A percentile compares a stretch with the other conserved stretches of the same genome.
phyloP scores from a whole-genome alignment of 2,329 filamentous ascomycete species.

The Venturia asperata region DNA sequence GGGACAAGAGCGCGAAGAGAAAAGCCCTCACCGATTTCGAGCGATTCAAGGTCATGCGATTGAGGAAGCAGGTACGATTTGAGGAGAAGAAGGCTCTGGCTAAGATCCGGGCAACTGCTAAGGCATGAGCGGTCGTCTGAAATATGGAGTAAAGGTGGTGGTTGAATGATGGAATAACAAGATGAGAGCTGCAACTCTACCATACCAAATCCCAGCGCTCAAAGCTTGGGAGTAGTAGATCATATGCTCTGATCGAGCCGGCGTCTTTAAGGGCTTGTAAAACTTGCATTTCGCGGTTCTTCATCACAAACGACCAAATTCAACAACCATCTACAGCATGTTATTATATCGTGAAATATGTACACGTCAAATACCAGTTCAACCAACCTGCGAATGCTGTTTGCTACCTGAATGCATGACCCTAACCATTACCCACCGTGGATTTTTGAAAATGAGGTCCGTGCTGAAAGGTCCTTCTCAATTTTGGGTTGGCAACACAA shows the following conservation, averaged over 20 bases:
- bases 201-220: not conserved
- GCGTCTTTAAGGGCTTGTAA: slow-evolving; percentile 12
- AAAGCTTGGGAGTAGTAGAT: not conserved
- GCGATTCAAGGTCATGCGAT: slow-evolving; percentile 98
- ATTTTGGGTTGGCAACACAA: slow-evolving; percentile 6
- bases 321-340: slow-evolving; percentile 18
- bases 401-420: not conserved
- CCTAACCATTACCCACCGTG: not conserved
- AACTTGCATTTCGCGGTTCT: slow-evolving; percentile 11
- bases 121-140: slow-evolving; percentile 23
- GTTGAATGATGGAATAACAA: not conserved
- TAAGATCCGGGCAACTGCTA: slow-evolving; percentile 67
- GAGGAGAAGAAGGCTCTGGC: slow-evolving; percentile 94
- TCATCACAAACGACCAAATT: slow-evolving; percentile 6
- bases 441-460: not conserved
- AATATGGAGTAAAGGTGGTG: not conserved
- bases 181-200: slow-evolving; percentile 2
- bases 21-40: slow-evolving; percentile 95
- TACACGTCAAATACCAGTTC: not conserved
- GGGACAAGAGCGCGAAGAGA: slow-evolving; percentile 76
- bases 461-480: not conserved
- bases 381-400: not conserved
- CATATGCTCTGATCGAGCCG: slow-evolving; percentile 3
- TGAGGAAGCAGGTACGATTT: slow-evolving; percentile 99
- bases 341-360: slow-evolving; percentile 13